These are phyloP conservation scores for Melanogaster broomeanus DNA, from an alignment of 768 basidiomycete species.

Conservation along the genomic window DNA sequence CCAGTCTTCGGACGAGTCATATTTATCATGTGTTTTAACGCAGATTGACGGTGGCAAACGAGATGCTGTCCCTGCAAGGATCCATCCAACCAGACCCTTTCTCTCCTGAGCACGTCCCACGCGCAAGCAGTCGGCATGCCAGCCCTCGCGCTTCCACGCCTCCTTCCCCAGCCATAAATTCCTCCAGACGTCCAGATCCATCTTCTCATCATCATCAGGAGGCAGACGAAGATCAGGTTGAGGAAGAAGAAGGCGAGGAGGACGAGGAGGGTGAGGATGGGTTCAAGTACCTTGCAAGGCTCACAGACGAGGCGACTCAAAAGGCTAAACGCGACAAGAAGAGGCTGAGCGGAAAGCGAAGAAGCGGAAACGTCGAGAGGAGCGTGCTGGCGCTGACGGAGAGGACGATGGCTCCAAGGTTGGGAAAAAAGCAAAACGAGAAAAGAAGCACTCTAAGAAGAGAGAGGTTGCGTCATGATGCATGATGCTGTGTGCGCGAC, in stretches of 20 bases:
- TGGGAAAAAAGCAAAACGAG: slow-evolving; percentile 25
- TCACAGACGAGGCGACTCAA: slow-evolving; percentile 29
- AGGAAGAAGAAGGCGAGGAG: slow-evolving; percentile 7
- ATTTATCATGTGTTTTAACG: slow-evolving; percentile 6
- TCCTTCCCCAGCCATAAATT: background rate
- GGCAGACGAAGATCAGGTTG: slow-evolving; percentile 10
- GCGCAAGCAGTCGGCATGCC: slow-evolving; percentile 18
- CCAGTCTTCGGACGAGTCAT: background rate
- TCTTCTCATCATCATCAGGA: slow-evolving; percentile 19
- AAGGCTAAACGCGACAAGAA: slow-evolving; percentile 26
- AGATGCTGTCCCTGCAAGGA: slow-evolving; percentile 89
- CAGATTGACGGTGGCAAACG: slow-evolving; percentile 87
- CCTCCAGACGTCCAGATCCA: background rate
- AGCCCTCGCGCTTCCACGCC: slow-evolving; percentile 18
- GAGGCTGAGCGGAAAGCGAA: slow-evolving; percentile 32
- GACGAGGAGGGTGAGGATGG: slow-evolving; percentile 33
- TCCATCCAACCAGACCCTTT: slow-evolving; percentile 80
- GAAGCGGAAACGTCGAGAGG: slow-evolving; percentile 30
- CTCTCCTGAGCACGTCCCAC: slow-evolving; percentile 55
- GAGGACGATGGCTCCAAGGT: slow-evolving; percentile 10
- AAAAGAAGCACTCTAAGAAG: slow-evolving; percentile 15
- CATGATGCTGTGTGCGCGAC: too few relatives aligned
- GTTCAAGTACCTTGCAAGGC: slow-evolving; percentile 31
- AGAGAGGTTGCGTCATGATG: background rate
- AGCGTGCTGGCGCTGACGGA: slow-evolving; percentile 5